phyloP scores from a whole-genome alignment of 768 basidiomycete genomes.

The Mycena sanguinolenta region DNA sequence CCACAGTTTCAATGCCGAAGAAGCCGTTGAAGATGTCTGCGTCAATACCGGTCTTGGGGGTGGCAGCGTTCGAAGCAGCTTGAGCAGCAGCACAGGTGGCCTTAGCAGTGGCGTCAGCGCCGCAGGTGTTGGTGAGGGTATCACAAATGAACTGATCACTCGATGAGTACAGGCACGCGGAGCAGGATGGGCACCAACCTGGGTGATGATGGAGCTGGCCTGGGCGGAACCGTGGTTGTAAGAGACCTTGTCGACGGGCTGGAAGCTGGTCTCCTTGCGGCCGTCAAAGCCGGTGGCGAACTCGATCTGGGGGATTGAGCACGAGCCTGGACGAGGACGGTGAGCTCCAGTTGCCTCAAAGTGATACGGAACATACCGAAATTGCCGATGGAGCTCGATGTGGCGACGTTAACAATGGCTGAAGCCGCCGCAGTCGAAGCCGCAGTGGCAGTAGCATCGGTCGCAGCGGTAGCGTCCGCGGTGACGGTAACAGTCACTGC shows the following conservation, averaged over 20 bases:
- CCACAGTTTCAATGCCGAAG: slow-evolving; percentile 65
- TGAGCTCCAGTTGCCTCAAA: background rate
- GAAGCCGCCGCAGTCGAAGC: slow-evolving; percentile 40
- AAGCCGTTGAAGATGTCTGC: slow-evolving; percentile 74
- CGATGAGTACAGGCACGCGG: background rate
- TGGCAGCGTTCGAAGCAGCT: slow-evolving; percentile 56
- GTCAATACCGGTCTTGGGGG: slow-evolving; percentile 62
- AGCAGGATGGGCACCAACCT: slow-evolving; percentile 42
- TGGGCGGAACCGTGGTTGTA: slow-evolving; percentile 74
- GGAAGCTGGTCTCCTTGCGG: slow-evolving; percentile 71
- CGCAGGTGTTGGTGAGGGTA: slow-evolving; percentile 65
- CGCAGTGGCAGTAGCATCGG: slow-evolving; percentile 18
- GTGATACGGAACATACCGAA: slow-evolving; percentile 49
- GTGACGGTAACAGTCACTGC: slow-evolving; percentile 30
- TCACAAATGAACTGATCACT: slow-evolving; percentile 64
- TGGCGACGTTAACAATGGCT: slow-evolving; percentile 31
- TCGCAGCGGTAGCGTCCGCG: slow-evolving; percentile 30
- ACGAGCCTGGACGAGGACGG: slow-evolving; percentile 46
- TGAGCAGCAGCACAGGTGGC: slow-evolving; percentile 58
- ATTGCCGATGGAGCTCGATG: slow-evolving; percentile 47
- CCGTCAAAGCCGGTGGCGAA: slow-evolving; percentile 71
- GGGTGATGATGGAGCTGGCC: slow-evolving; percentile 69
- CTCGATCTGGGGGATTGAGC: slow-evolving; percentile 69
- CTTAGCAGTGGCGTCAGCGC: slow-evolving; percentile 66
- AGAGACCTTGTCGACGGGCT: slow-evolving; percentile 63